A percentile compares a stretch with the other conserved stretches of the same genome.
Conservation (phyloP, 768 basidiomycete species). For the Tylopilus rubrobrunneus region DNA sequence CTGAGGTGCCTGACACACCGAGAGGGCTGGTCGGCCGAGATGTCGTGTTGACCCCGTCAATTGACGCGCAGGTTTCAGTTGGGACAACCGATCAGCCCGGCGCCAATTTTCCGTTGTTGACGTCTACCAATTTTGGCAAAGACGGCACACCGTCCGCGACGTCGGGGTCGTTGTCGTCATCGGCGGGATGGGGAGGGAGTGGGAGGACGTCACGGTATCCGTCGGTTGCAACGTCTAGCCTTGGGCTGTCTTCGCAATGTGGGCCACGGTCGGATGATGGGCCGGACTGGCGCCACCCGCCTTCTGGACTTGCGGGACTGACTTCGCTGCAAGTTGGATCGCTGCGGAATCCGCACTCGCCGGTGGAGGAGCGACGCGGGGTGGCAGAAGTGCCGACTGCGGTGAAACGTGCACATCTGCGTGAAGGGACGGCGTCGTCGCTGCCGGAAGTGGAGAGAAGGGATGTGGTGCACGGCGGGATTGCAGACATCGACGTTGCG, state of each 20-base stretch:
- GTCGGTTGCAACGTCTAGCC: slow-evolving; percentile 23
- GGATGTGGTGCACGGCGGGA: slow-evolving; percentile 17
- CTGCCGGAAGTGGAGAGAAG: slow-evolving; percentile 23
- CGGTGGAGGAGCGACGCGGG: slow-evolving; percentile 11
- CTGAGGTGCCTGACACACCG: slow-evolving; percentile 14
- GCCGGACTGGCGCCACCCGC: slow-evolving; percentile 25
- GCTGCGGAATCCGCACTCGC: slow-evolving; percentile 22
- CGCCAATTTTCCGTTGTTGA: slow-evolving; percentile 17
- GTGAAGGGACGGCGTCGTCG: slow-evolving; percentile 13
- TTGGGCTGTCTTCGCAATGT: slow-evolving; percentile 3
- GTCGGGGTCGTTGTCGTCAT: slow-evolving; percentile 17
- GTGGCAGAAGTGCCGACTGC: background rate
- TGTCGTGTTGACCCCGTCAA: slow-evolving; percentile 2
- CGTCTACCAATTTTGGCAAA: slow-evolving; percentile 28
- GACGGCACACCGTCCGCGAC: background rate
- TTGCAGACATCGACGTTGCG: slow-evolving; percentile 25
- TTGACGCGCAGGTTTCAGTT: slow-evolving; percentile 10
- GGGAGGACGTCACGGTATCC: slow-evolving; percentile 26
- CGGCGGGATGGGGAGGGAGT: slow-evolving; percentile 11
- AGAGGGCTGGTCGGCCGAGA: background rate
- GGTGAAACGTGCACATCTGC: slow-evolving; percentile 20
- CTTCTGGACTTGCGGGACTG: slow-evolving; percentile 22
- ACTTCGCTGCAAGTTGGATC: slow-evolving; percentile 9
- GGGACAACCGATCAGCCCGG: background rate
- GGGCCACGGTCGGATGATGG: background rate